Conservation (phyloP, 2,329 filamentous ascomycete genomes). For the Fusarium poae region DNA sequence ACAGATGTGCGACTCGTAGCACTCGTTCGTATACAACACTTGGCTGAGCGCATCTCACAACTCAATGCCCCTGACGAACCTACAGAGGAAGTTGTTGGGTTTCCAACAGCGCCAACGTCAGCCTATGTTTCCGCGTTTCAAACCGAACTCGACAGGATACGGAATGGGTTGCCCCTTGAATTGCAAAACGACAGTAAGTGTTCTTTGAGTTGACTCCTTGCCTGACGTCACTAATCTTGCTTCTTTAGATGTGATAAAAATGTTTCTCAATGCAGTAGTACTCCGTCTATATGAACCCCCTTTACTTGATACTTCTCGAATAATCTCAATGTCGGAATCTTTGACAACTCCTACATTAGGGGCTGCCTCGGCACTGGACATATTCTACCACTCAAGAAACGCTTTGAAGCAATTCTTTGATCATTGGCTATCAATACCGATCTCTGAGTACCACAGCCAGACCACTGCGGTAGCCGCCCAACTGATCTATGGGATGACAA, state of each 20-base stretch:
- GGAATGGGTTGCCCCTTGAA: slow-evolving; percentile 52
- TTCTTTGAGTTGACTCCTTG: fast-evolving
- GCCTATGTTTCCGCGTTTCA: slow-evolving; percentile 63
- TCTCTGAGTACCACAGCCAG: slow-evolving; percentile 59
- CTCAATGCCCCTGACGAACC: slow-evolving; percentile 55
- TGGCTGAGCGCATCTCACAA: slow-evolving; percentile 64
- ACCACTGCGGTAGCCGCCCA: slow-evolving; percentile 62
- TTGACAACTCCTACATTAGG: slow-evolving; percentile 56
- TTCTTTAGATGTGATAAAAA: slow-evolving; percentile 55
- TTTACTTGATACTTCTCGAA: slow-evolving; percentile 55
- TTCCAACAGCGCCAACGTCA: slow-evolving; percentile 58
- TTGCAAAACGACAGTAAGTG: slow-evolving; percentile 57
- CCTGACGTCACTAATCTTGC: neutral
- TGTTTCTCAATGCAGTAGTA: slow-evolving; percentile 57
- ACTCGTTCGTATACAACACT: slow-evolving; percentile 62
- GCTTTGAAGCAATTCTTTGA: slow-evolving; percentile 65
- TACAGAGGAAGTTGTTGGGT: slow-evolving; percentile 52
- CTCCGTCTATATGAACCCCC: slow-evolving; percentile 65
- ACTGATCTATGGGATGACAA: slow-evolving; percentile 63
- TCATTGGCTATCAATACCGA: slow-evolving; percentile 60
- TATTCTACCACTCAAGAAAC: slow-evolving; percentile 63
- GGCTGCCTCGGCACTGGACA: slow-evolving; percentile 60
- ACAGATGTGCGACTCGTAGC: slow-evolving; percentile 62
- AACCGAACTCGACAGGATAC: slow-evolving; percentile 59
- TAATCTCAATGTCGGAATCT: slow-evolving; percentile 60